Percentiles rank a stretch among this genome's conserved stretches.
Evolutionary conservation across 352 stramenopile genomes (phyloP).

Genomic region (Phytophthora idaei): DNA sequence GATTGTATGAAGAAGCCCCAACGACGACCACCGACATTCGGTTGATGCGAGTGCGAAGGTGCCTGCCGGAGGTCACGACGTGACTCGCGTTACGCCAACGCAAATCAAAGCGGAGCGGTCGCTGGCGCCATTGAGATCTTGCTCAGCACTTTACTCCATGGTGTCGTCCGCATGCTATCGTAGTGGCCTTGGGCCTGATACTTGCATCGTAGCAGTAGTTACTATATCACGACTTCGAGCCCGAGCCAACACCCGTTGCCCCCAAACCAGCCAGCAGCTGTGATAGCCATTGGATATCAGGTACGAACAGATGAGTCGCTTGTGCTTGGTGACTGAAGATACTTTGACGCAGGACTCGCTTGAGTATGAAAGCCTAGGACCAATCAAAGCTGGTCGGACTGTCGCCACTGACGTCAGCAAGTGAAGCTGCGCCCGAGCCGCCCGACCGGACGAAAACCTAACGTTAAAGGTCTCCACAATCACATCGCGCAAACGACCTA

Average conservation of each 20-base stretch:
- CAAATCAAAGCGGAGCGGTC: conserved; percentile 29
- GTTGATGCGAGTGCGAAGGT: conserved; percentile 1
- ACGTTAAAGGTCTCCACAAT: conserved; percentile 22
- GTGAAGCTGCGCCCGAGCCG: conserved; percentile 14
- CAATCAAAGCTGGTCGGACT: conserved; percentile 32
- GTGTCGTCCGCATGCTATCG: conserved; percentile 10
- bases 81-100: conserved; percentile 21
- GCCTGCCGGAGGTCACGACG: no score
- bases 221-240: background rate
- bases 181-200: background rate
- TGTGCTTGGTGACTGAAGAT: conserved; percentile 1
- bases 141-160: conserved; percentile 27
- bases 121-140: conserved; percentile 29
- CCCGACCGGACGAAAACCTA: conserved; percentile 29
- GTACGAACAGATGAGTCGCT: conserved; percentile 18
- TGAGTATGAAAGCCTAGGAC: conserved; percentile 7
- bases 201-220: background rate
- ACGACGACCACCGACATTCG: conserved; percentile 2
- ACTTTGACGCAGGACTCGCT: conserved; percentile 10
- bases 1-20: background rate
- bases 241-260: background rate
- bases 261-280: background rate
- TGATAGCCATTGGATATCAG: conserved; percentile 26
- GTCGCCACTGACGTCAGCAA: conserved; percentile 30
- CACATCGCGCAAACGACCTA: conserved; percentile 11